phyloP scores from a whole-genome alignment of 2,329 filamentous ascomycete genomes.

The Colletotrichum coccodes region DNA sequence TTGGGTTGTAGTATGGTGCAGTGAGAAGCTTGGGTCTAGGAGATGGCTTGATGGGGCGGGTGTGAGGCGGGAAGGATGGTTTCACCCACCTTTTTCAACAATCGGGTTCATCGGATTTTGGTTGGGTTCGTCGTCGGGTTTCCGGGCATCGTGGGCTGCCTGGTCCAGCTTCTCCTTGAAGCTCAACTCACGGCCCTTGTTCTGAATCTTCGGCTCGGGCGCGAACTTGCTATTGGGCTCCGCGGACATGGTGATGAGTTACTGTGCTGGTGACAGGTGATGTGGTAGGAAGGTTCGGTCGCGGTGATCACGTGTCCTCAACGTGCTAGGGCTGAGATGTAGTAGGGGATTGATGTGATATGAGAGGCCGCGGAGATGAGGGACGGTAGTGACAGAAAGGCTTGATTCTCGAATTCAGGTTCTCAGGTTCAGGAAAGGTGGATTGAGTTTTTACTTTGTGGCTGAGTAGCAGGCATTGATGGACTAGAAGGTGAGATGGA shows the following conservation, averaged over 20 bases:
- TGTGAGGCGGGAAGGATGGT: background rate
- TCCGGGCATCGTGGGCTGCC: constrained; percentile 47
- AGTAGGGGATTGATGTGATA: background rate
- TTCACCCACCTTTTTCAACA: constrained; percentile 53
- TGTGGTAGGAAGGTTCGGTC: background rate
- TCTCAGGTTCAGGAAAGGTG: background rate
- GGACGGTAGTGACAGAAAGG: constrained; percentile 13
- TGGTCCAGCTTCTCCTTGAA: constrained; percentile 58
- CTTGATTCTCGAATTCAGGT: background rate
- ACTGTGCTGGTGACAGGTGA: background rate
- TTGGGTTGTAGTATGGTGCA: background rate
- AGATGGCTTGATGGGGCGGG: background rate
- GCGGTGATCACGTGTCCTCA: background rate
- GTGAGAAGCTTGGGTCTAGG: background rate
- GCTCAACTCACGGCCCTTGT: constrained; percentile 36
- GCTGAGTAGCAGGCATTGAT: constrained; percentile 15
- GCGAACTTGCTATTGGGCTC: constrained; percentile 25
- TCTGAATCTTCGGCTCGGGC: constrained; percentile 23
- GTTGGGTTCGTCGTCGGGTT: constrained; percentile 36
- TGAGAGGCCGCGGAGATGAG: background rate
- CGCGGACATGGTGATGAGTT: constrained; percentile 15
- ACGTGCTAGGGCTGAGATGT: constrained; percentile 5
- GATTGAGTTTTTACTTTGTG: constrained; percentile 17
- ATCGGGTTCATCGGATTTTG: constrained; percentile 51
- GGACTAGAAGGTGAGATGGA: constrained; percentile 3